Base-by-base conservation (phyloP, 2,329 filamentous ascomycete species). In the Leptographium galeiforme region DNA sequence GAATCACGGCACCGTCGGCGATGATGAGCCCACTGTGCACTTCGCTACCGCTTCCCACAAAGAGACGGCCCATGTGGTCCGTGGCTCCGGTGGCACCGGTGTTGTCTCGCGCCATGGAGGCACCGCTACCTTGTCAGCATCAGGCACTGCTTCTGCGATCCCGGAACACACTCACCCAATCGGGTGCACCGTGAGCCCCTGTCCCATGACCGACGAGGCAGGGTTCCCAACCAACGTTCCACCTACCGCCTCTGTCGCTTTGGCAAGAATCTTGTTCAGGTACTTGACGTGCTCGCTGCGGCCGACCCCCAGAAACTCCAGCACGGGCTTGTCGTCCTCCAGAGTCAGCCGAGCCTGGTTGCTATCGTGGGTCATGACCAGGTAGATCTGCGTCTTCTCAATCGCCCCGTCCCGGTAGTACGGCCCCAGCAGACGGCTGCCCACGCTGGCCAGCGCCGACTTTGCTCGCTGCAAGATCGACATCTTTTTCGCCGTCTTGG, bases 361-460 rank as follows among this genome's bases (percentile, higher is more conserved):
- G 45, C 74, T 79, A 58, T 84, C 81, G 59, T 85, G 81, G 2
- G 76, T 79, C 79, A 85, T 84, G 61, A 84, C 72, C 5, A 86
- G 70, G 61, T 84, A 85, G 0, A 81, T 72, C 55, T 82, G 77
- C 0, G 80, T 85, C 55, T 68, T 75, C 62, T 78, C 74, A 19
- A 83, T 66, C 18, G 78, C 78, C 0, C 81, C 78, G 8, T 71
- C 68, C 8, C 68, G 67, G 51, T 68, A 72, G 57, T 82, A 82
- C 0, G 81, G 79, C 0, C 81, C 81, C 0, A 82, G 63, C 43
- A 82, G 67, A n/a, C 72, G 66, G 62, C 75, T 79, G 34, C 75
- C 75, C 45, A 70, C 67, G 30, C 70, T 68, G 8, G 76, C 72
- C 38, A 79, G 63, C 12, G 70, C 67, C 8, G 72, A 70, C 50